Evolutionary conservation across 768 basidiomycete genomes (phyloP), one percentile per base, ranked within the genome.

Genomic region (Russula foetens): DNA sequence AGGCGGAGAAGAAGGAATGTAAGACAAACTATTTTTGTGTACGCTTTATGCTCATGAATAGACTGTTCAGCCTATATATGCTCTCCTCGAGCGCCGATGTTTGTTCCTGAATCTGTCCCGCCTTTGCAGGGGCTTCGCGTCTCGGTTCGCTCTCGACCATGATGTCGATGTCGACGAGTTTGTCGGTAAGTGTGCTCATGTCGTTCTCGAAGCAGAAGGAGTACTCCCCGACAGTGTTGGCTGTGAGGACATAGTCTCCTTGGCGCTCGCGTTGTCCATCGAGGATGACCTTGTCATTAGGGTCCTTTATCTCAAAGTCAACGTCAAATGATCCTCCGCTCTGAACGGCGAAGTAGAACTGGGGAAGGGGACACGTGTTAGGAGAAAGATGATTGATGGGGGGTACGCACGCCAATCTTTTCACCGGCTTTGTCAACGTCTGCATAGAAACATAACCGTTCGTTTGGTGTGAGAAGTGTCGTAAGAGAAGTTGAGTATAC

Each of bases 311-410:
- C 63, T 91, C 86, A 70, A 88, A 97, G 78, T 96, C 92, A 45
- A 98, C 88, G 72, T 97, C 96, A 74, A 98, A 98, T 1, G 92
- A 88, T 60, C 96, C 96, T 48, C 96, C 96, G 29, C 94, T 92
- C 85, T 98, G 96, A 38, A 92, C 95, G 64, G 96, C 96, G 78
- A 93, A 98, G 77, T 98, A 98, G 75, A 99, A 98, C 84, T 98
- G 70, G n/a, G 69, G 63, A 63, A 43, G 11, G 63, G 65, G 48
- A 12, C 44, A 46, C 26, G 14, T 52, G 48, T 23, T 35, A 35
- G 56, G 60, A 39, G 12, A 51, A 17, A 21, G 29, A 55, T 19
- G 11, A 23, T 21, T 24, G 33, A 44, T 47, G 33, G 38, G 54
- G 21, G 31, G 43, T 38, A 81, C 86, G 66, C 73, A 88, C 90